Conservation (phyloP, 495 filamentous ascomycete species). For the Penicillium ucsense region DNA sequence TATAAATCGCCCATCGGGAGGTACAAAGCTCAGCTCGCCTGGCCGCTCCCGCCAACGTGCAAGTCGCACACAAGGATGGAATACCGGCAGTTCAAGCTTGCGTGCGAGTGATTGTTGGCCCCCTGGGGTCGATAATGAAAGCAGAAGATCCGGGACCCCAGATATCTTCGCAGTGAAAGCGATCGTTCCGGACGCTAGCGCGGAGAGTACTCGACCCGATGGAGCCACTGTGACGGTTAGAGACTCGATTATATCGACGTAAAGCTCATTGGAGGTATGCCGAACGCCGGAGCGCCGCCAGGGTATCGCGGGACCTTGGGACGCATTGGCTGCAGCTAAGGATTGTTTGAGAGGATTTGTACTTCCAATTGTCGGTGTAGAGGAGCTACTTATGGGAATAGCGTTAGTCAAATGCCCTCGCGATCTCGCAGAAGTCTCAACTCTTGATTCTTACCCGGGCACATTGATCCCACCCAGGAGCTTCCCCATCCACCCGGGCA, state of each 20-base stretch:
- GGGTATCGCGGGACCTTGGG: slow-evolving; percentile 52
- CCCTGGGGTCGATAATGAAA: slow-evolving; percentile 69
- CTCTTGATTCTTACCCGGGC: slow-evolving; percentile 46
- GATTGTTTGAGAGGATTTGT: slow-evolving; percentile 38
- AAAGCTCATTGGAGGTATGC: slow-evolving; percentile 94
- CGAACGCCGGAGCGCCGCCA: slow-evolving; percentile 90
- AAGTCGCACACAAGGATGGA: slow-evolving; percentile 89
- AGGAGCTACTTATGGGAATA: slow-evolving; percentile 7
- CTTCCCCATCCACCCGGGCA: slow-evolving; percentile 82
- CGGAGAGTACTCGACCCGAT: slow-evolving; percentile 75
- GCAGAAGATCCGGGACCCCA: slow-evolving; percentile 78
- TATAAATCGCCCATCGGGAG: slow-evolving; percentile 91
- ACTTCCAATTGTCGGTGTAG: slow-evolving; percentile 34
- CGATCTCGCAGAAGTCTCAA: background rate
- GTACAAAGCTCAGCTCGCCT: slow-evolving; percentile 87
- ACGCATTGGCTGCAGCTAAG: slow-evolving; percentile 27
- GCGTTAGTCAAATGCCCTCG: background rate
- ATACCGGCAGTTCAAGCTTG: slow-evolving; percentile 80
- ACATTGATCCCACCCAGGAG: slow-evolving; percentile 80
- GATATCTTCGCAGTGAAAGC: slow-evolving; percentile 93
- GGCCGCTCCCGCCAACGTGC: slow-evolving; percentile 77
- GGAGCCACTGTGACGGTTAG: slow-evolving; percentile 80
- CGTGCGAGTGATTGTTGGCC: slow-evolving; percentile 62
- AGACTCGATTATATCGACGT: slow-evolving; percentile 91
- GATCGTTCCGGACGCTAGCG: slow-evolving; percentile 84